Percentiles rank a stretch among this genome's conserved stretches.
phyloP scores from a whole-genome alignment of 2,329 filamentous ascomycete genomes.

The Aspergillus uvarum region DNA sequence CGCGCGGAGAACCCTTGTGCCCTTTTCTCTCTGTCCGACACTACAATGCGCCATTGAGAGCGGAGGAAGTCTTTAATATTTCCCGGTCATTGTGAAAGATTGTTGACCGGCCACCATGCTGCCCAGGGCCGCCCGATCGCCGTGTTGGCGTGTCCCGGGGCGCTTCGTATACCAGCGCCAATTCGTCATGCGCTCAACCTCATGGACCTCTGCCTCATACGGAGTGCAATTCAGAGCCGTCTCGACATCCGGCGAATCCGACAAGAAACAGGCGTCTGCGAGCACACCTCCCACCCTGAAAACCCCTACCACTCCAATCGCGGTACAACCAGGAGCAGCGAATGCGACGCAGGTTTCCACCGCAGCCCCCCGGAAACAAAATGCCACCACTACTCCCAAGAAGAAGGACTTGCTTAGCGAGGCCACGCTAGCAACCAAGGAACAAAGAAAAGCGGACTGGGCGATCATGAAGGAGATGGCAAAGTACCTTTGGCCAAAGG shows the following conservation, averaged over 20 bases:
- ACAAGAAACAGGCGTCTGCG: constrained; percentile 25
- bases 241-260: constrained; percentile 23
- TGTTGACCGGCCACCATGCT: constrained; percentile 32
- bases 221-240: constrained; percentile 32
- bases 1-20: constrained; percentile 16
- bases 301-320: constrained; percentile 13
- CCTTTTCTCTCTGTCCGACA: neutral
- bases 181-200: constrained; percentile 24
- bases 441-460: constrained; percentile 97
- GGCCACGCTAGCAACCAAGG: constrained; percentile 67
- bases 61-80: neutral
- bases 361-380: constrained; percentile 12
- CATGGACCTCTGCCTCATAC: constrained; percentile 24
- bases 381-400: constrained; percentile 35
- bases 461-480: constrained; percentile 98
- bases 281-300: constrained; percentile 17
- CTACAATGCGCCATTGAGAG: constrained; percentile 28
- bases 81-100: constrained; percentile 11
- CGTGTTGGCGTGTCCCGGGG: constrained; percentile 33
- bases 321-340: constrained; percentile 22
- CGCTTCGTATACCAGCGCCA: constrained; percentile 27
- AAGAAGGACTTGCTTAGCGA: constrained; percentile 65
- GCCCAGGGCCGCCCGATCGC: constrained; percentile 37
- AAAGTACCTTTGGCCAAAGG: constrained; percentile 91
- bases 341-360: constrained; percentile 23